phyloP scores from a whole-genome alignment of 225 moss, liverwort and hornwort species.

The Anthoceros angustus region DNA sequence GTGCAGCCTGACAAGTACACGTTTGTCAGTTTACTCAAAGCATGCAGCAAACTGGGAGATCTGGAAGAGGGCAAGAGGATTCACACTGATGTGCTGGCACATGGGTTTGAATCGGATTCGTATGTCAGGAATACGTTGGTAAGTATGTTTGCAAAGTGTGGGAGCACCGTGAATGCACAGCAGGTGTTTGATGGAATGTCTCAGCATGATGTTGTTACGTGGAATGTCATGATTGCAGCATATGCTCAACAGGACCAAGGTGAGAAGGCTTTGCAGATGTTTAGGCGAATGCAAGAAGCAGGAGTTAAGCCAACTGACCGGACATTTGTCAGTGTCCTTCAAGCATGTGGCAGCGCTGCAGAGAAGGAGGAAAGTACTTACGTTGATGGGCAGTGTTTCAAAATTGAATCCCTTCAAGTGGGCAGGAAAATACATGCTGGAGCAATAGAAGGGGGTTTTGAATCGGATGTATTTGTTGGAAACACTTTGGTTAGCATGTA shows the following conservation, averaged over 20 bases:
- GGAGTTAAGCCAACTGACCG: not conserved
- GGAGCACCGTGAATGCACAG: not conserved
- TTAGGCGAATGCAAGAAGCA: not conserved
- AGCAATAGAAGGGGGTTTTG: not conserved
- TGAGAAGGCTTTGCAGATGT: not conserved
- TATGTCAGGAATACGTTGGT: not conserved
- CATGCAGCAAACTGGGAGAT: not conserved
- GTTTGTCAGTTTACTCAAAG: conserved; percentile 1
- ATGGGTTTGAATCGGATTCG: not conserved
- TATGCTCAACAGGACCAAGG: conserved; percentile 2
- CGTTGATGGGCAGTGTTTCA: not conserved
- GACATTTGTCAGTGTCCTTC: not conserved
- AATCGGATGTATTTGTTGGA: not conserved
- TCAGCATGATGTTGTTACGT: not conserved
- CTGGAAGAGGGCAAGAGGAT: not conserved
- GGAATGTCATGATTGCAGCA: not conserved
- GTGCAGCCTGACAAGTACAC: not conserved
- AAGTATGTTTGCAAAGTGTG: not conserved
- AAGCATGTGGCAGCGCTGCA: not conserved
- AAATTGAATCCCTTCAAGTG: not conserved
- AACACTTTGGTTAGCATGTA: not conserved
- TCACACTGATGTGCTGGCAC: not conserved
- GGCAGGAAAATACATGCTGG: not conserved
- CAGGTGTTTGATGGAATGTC: not conserved
- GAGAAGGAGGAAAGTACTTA: not conserved